Conservation (phyloP, 345 rosid genomes). For the Schrenkiella parvula region DNA sequence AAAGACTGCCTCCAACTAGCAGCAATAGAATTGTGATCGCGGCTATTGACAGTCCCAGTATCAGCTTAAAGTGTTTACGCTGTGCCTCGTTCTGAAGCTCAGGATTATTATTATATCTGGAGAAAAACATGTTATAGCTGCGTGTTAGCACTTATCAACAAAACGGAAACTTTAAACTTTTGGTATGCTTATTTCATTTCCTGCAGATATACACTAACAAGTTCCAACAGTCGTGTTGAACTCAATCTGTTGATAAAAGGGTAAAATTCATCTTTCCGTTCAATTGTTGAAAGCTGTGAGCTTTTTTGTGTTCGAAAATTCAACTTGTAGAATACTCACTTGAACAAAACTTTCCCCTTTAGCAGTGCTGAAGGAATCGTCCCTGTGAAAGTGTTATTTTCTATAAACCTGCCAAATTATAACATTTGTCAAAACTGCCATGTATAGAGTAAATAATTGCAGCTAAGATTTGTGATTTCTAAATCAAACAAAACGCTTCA, state of each 20-base stretch:
- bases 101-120: conserved; percentile 63
- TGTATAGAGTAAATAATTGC: neutral
- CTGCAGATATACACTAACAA: neutral
- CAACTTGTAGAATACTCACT: conserved; percentile 52
- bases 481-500: neutral
- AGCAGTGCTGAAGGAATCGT: conserved; percentile 57
- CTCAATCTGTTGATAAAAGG: neutral
- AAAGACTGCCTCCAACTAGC: conserved; percentile 50
- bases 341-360: conserved; percentile 50
- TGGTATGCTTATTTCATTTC: neutral
- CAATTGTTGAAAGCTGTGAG: neutral
- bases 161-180: neutral
- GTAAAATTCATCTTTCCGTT: neutral
- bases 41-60: conserved; percentile 58
- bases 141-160: neutral
- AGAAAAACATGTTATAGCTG: conserved; percentile 16
- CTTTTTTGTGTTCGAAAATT: neutral
- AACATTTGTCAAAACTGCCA: conserved; percentile 3
- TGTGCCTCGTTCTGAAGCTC: conserved; percentile 49
- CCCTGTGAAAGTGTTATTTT: conserved; percentile 80
- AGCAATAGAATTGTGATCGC: conserved; percentile 46
- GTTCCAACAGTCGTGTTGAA: neutral
- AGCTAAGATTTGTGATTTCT: too few species aligned
- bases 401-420: conserved; percentile 57
- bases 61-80: conserved; percentile 45